Percentiles rank a stretch among this genome's conserved stretches.
phyloP scores from a whole-genome alignment of 2,329 filamentous ascomycete species.

The Chrysoporthe puriensis region DNA sequence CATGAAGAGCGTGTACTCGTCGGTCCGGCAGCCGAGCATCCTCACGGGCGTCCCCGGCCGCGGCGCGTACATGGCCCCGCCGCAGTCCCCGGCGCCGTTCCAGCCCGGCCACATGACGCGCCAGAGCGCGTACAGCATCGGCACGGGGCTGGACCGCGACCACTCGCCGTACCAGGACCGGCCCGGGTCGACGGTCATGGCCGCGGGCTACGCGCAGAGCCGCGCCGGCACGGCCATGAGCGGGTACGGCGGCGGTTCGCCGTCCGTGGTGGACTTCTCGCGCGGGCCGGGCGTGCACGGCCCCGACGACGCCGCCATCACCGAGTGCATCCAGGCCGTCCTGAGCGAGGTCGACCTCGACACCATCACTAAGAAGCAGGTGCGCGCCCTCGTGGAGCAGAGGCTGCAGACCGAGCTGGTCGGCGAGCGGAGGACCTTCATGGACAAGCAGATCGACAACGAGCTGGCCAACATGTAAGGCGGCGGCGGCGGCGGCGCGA shows the following conservation, averaged over 20 bases:
- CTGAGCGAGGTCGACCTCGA: constrained; percentile 90
- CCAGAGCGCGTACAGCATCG: constrained; percentile 73
- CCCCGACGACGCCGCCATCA: constrained; percentile 78
- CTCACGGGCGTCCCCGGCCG: constrained; percentile 79
- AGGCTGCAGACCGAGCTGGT: constrained; percentile 85
- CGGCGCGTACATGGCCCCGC: constrained; percentile 73
- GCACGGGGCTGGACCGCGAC: constrained; percentile 51
- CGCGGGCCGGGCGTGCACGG: constrained; percentile 56
- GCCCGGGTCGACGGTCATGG: constrained; percentile 50
- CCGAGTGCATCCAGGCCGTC: constrained; percentile 82
- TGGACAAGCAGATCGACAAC: constrained; percentile 90
- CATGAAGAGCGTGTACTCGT: constrained; percentile 95
- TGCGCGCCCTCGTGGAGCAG: constrained; percentile 88
- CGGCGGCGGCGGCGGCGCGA: no score
- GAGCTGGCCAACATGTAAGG: constrained; percentile 89
- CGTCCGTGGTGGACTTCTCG: constrained; percentile 62
- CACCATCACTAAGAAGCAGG: constrained; percentile 98
- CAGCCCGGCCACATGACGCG: constrained; percentile 53
- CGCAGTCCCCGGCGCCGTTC: constrained; percentile 77
- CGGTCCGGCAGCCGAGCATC: constrained; percentile 84
- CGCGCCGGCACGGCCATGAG: constrained; percentile 49
- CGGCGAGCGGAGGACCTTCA: constrained; percentile 84
- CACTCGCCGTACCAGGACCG: constrained; percentile 63
- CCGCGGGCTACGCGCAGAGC: constrained; percentile 7
- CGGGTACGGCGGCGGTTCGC: constrained; percentile 51